phyloP scores from a whole-genome alignment of 371 early-diverging fungal genomes.

The Synchytrium microbalum region DNA sequence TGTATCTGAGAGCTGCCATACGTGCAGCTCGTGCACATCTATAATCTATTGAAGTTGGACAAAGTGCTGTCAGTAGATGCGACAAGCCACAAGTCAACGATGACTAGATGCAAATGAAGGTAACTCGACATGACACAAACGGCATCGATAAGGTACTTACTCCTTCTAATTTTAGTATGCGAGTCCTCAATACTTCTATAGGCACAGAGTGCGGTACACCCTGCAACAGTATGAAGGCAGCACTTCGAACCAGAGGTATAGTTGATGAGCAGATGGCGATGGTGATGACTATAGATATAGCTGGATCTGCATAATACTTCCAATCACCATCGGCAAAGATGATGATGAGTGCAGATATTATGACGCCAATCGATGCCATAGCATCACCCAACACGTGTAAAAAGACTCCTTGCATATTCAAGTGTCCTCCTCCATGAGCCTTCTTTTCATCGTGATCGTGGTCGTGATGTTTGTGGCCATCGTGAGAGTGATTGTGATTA shows the following conservation, averaged over 20 bases:
- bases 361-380: constrained; percentile 90
- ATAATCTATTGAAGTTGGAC: constrained; percentile 27
- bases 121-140: too few species aligned
- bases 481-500: too few species aligned
- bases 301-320: constrained; percentile 76
- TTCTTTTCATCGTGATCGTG: constrained; percentile 24
- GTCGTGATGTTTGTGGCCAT: constrained; percentile 20
- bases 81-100: not conserved
- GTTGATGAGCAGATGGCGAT: constrained; percentile 64
- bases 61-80: not conserved
- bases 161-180: constrained; percentile 35
- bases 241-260: constrained; percentile 62
- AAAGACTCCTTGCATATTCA: constrained; percentile 73
- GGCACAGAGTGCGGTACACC: constrained; percentile 65
- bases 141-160: too few species aligned
- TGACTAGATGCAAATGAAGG: not conserved
- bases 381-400: constrained; percentile 93
- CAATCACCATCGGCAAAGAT: constrained; percentile 82
- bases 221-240: constrained; percentile 77
- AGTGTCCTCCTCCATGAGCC: not conserved
- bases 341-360: constrained; percentile 84
- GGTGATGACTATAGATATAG: constrained; percentile 87
- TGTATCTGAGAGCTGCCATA: constrained; percentile 85
- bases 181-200: constrained; percentile 54
- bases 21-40: constrained; percentile 86